Evolutionary conservation across 1,284 basidiomycete genomes (phyloP).

Genomic region (Malassezia sympodialis): DNA sequence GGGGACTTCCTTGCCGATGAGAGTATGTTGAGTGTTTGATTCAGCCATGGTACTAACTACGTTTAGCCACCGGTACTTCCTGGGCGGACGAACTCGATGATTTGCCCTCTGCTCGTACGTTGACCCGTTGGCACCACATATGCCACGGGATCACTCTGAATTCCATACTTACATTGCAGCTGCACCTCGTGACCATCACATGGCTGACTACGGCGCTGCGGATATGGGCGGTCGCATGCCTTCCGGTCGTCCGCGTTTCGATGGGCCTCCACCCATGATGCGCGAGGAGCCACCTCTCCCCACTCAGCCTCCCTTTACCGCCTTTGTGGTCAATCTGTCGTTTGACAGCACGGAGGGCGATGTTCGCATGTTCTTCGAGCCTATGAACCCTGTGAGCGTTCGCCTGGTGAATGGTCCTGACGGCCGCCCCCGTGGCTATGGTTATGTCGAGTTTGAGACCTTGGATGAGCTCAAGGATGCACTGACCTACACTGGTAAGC

Average conservation of each 20-base stretch:
- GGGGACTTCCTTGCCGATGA: conserved; percentile 45
- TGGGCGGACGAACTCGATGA: conserved; percentile 48
- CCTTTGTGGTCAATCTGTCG: conserved; percentile 86
- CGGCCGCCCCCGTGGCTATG: conserved; percentile 92
- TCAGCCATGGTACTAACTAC: neutral
- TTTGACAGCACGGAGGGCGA: conserved; percentile 83
- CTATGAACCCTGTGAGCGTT: conserved; percentile 55
- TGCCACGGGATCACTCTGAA: neutral
- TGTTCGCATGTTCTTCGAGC: conserved; percentile 59
- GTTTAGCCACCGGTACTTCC: conserved; percentile 34
- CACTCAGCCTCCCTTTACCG: conserved; percentile 87
- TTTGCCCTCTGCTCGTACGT: conserved; percentile 36
- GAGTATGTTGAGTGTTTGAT: conserved; percentile 14
- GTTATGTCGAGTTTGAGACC: conserved; percentile 85
- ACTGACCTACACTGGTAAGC: conserved; percentile 31
- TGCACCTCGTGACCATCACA: conserved; percentile 6
- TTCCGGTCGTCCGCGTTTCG: conserved; percentile 21
- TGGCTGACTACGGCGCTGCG: conserved; percentile 17
- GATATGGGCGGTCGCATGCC: conserved; percentile 22
- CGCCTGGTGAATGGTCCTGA: conserved; percentile 80
- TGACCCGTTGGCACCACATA: neutral
- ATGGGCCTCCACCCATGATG: conserved; percentile 40
- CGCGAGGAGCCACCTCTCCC: conserved; percentile 89
- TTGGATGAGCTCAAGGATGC: conserved; percentile 75
- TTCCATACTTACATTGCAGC: neutral